Evolutionary conservation across 2,329 filamentous ascomycete genomes (phyloP).

Genomic region (Spiromastix sp.): DNA sequence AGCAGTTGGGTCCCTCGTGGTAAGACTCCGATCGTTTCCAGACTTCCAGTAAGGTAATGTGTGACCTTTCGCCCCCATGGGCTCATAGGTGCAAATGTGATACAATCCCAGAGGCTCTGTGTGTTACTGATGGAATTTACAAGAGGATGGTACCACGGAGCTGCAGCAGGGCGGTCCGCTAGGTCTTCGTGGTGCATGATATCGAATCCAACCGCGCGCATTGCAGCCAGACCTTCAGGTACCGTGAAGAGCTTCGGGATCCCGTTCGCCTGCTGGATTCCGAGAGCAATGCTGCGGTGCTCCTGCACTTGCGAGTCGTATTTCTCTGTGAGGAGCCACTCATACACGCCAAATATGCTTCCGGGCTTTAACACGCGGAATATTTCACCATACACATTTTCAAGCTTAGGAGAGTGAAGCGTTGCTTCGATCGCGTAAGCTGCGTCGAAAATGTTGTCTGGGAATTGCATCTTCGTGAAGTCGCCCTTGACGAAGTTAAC

Average conservation of each 20-base stretch:
- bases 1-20: slow-evolving; percentile 8
- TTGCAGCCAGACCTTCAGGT: slow-evolving; percentile 11
- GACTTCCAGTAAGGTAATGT: slow-evolving; percentile 6
- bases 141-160: slow-evolving; percentile 16
- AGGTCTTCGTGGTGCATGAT: slow-evolving; percentile 17
- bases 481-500: slow-evolving; percentile 14
- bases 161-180: slow-evolving; percentile 9
- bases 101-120: slow-evolving; percentile 9
- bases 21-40: slow-evolving; percentile 9
- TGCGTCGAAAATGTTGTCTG: slow-evolving; percentile 16
- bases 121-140: slow-evolving; percentile 7
- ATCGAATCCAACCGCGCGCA: slow-evolving; percentile 16
- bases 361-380: slow-evolving; percentile 18
- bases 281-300: slow-evolving; percentile 15
- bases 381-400: slow-evolving; percentile 16
- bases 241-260: slow-evolving; percentile 15
- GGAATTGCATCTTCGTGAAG: slow-evolving; percentile 16
- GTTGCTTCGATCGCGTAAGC: slow-evolving; percentile 21
- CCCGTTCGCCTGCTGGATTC: slow-evolving; percentile 18
- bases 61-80: slow-evolving; percentile 3
- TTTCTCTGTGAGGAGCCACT: slow-evolving; percentile 21
- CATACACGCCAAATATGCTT: slow-evolving; percentile 16
- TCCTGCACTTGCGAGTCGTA: slow-evolving; percentile 14
- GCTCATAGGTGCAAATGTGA: slow-evolving; percentile 10
- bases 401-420: slow-evolving; percentile 16